Evolutionary conservation across 352 stramenopile species (phyloP), one percentile per base, ranked within the genome.

Genomic region (Globisporangium sylvaticum): DNA sequence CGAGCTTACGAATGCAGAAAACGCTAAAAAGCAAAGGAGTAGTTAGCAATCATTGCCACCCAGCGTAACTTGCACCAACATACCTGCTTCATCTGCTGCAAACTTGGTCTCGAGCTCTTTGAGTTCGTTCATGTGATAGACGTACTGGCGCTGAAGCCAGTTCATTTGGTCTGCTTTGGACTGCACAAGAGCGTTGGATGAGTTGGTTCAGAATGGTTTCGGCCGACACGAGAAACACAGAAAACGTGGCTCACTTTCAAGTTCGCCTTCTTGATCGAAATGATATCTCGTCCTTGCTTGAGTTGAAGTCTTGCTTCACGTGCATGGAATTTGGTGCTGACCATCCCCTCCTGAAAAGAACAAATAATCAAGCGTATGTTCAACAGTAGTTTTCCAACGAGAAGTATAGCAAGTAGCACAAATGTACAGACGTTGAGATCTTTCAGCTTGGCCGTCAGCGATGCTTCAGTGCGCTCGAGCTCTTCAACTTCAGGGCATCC

Each of bases 241-340:
- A 27, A 55, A 4, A 29, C 9, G 20, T 20, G 27, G n/a, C 58
- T 32, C 58, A 65, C 60, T 58, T 59, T 65, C 46, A 65, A 18
- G 34, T 65, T 65, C 24, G 46, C 60, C 60, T 58, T 65, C 60
- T 65, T 65, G 46, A 65, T 65, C 31, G 46, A 65, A 14, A 65
- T 39, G 29, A 65, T 24, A 7, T 65, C 60, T 34, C 39, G 37
- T 29, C 60, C 60, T 44, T 65, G 60, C n/a, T 65, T 65, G 46
- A 65, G 46, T 24, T 65, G 60, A 5, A 65, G 46, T 25, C 60
- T 31, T 58, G 60, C 60, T 65, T 65, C 60, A 27, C 60, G 46
- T 1, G 32, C 60, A 22, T 65, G 46, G 37, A 34, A 65, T 56
- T 65, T 65, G 31, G 46, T 24, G 8, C 27, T 37, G 15, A 37